phyloP scores from a whole-genome alignment of 2,329 filamentous ascomycete species.

The Trichothecium sympodiale region DNA sequence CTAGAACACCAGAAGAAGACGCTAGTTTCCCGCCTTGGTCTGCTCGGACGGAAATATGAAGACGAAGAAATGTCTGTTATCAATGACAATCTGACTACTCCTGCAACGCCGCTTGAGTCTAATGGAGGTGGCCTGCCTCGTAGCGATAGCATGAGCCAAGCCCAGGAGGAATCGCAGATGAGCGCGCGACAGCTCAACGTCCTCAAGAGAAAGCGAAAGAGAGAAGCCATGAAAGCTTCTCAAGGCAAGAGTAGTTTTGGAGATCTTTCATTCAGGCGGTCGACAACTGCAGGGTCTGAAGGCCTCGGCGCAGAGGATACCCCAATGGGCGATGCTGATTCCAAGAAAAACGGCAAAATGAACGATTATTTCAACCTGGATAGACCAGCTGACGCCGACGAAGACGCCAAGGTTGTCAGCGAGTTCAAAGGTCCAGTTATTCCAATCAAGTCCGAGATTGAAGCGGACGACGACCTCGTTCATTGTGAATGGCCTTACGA shows the following conservation, averaged over 20 bases:
- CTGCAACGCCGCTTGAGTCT: constrained; percentile 33
- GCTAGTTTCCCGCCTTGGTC: constrained; percentile 66
- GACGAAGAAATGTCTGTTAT: constrained; percentile 63
- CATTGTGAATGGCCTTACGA: constrained; percentile 91
- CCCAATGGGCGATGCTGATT: constrained; percentile 37
- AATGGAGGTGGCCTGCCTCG: constrained; percentile 19
- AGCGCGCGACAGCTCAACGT: constrained; percentile 93
- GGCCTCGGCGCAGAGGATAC: constrained; percentile 49
- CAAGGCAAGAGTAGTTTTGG: constrained; percentile 83
- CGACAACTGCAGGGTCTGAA: constrained; percentile 49
- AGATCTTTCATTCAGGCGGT: constrained; percentile 64
- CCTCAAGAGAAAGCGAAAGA: constrained; percentile 86
- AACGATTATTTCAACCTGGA: constrained; percentile 89
- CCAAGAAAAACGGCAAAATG: constrained; percentile 51
- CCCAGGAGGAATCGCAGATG: constrained; percentile 56
- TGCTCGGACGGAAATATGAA: constrained; percentile 74
- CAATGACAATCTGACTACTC: constrained; percentile 32
- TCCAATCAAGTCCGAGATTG: constrained; percentile 76
- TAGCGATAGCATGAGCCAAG: constrained; percentile 26
- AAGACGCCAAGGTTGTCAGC: constrained; percentile 83
- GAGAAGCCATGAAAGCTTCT: constrained; percentile 74
- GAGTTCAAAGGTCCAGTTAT: constrained; percentile 84
- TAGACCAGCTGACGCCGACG: constrained; percentile 64
- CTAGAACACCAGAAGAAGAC: constrained; percentile 86
- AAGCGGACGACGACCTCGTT: constrained; percentile 64